Percentiles rank a stretch among this genome's conserved stretches.
Evolutionary conservation across 2,329 filamentous ascomycete genomes (phyloP).

Genomic region (Stagonosporopsis cucurbitacearum): DNA sequence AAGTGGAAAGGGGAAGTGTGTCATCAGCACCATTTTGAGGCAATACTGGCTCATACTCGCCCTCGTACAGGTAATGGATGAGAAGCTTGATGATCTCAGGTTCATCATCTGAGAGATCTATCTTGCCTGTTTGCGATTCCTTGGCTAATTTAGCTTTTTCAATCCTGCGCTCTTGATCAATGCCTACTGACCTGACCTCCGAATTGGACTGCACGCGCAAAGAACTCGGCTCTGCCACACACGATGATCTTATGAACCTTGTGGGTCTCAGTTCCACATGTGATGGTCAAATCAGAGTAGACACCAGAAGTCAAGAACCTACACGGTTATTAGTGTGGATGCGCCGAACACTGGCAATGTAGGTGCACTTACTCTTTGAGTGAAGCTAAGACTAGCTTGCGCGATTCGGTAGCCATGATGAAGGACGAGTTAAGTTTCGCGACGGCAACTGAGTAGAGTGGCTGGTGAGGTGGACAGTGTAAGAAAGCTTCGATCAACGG

Average conservation of each 20-base stretch:
- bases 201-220: conserved; percentile 9
- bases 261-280: conserved; percentile 20
- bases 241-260: conserved; percentile 29
- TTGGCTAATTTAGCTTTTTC: not conserved
- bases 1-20: too few species aligned
- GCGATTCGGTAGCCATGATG: not conserved
- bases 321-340: not conserved
- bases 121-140: not conserved
- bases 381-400: not conserved
- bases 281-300: conserved; percentile 26
- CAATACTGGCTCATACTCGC: conserved; percentile 13
- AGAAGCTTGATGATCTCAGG: conserved; percentile 16
- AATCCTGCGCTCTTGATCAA: too few species aligned
- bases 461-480: too few species aligned
- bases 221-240: conserved; percentile 20
- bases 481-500: too few species aligned
- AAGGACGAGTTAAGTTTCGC: not conserved
- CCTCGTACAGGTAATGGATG: conserved; percentile 29
- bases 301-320: not conserved
- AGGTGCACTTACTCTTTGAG: not conserved
- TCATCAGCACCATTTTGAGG: not conserved
- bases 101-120: conserved; percentile 23
- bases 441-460: too few species aligned
- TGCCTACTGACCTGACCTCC: conserved; percentile 1
- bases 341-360: not conserved